phyloP scores from a whole-genome alignment of 192 early-diverging fungal genomes.

The Oehlia diaphana region DNA sequence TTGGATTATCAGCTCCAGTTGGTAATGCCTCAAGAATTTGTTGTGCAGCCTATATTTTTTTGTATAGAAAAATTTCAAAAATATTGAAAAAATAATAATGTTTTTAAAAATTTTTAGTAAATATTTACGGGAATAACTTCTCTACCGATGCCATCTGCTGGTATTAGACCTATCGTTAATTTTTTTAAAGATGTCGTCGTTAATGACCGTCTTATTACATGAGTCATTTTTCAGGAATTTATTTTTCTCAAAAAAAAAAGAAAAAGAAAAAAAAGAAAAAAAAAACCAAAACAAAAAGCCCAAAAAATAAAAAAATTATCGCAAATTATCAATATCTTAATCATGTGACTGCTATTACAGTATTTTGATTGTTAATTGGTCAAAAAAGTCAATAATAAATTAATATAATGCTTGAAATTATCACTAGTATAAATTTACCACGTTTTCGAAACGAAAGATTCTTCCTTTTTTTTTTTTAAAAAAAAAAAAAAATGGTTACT shows the following conservation, averaged over 20 bases:
- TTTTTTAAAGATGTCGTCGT: constrained; percentile 44
- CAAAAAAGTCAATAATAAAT: too few relatives aligned
- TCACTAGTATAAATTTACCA: background rate
- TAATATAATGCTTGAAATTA: too few relatives aligned
- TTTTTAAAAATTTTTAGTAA: background rate
- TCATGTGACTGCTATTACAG: too few relatives aligned
- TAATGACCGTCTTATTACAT: constrained; percentile 38
- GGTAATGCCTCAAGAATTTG: constrained; percentile 81
- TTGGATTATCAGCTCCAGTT: constrained; percentile 51
- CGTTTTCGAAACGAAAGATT: background rate
- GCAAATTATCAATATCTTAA: too few relatives aligned
- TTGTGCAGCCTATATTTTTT: constrained; percentile 69
- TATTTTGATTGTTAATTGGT: too few relatives aligned
- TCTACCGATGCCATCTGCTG: constrained; percentile 94
- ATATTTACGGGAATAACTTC: constrained; percentile 88
- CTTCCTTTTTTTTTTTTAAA: background rate
- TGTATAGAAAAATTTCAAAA: background rate
- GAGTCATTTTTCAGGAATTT: constrained; percentile 25
- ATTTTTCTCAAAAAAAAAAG: too few relatives aligned
- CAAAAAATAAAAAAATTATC: too few relatives aligned
- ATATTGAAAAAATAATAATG: background rate
- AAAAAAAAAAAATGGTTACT: background rate
- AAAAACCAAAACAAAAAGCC: too few relatives aligned
- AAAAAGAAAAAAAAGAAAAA: too few relatives aligned
- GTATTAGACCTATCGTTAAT: constrained; percentile 89